Conservation (phyloP, 2,329 filamentous ascomycete genomes). For the Trichophyton verrucosum region DNA sequence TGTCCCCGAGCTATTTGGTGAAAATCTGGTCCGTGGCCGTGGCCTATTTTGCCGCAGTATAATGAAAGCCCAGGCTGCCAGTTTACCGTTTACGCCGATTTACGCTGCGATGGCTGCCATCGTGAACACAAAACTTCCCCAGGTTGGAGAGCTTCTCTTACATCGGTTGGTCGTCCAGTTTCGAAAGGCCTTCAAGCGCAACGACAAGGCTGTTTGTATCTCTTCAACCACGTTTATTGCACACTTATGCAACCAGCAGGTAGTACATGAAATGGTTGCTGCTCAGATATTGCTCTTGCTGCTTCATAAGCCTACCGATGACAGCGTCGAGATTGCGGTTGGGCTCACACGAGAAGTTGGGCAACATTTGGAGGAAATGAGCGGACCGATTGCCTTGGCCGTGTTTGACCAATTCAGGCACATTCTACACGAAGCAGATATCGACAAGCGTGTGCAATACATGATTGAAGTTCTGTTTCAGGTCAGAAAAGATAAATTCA, state of each 20-base stretch:
- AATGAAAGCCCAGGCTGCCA: constrained; percentile 96
- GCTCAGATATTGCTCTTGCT: constrained; percentile 88
- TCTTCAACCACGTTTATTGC: constrained; percentile 90
- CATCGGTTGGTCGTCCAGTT: constrained; percentile 82
- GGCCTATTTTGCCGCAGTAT: constrained; percentile 91
- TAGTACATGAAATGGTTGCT: constrained; percentile 83
- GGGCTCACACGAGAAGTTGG: constrained; percentile 86
- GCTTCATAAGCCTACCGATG: constrained; percentile 88
- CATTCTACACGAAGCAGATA: constrained; percentile 90
- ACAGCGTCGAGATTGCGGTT: constrained; percentile 95
- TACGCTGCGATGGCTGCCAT: constrained; percentile 93
- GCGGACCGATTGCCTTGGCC: constrained; percentile 67
- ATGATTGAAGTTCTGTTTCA: constrained; percentile 98
- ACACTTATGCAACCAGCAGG: constrained; percentile 90
- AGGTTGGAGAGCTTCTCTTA: constrained; percentile 82
- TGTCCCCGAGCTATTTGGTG: constrained; percentile 85
- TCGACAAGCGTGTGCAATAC: constrained; percentile 97
- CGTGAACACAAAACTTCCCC: constrained; percentile 92
- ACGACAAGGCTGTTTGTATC: constrained; percentile 91
- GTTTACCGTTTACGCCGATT: constrained; percentile 89
- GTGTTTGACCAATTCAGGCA: constrained; percentile 94
- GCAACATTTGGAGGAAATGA: constrained; percentile 92
- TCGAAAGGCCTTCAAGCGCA: constrained; percentile 86
- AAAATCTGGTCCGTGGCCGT: constrained; percentile 83
- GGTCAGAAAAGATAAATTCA: constrained; percentile 90